Percentiles rank a stretch among this genome's conserved stretches.
Conservation (phyloP, 2,329 filamentous ascomycete genomes). For the Aspergillus arachidicola region DNA sequence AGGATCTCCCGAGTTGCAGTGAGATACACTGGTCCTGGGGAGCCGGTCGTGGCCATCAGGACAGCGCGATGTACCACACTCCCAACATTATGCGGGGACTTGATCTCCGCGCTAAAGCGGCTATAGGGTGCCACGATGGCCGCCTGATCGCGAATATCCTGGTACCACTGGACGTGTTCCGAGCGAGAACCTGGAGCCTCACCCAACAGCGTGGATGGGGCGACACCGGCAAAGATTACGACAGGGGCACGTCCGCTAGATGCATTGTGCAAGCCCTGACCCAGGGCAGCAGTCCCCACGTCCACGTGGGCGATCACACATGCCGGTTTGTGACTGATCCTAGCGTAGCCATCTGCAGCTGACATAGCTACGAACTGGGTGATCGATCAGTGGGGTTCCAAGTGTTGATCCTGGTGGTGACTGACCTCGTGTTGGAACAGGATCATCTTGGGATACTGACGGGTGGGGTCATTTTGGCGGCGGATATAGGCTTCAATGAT, state of each 20-base stretch:
- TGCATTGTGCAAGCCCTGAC: conserved; percentile 16
- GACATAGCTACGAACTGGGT: conserved; percentile 10
- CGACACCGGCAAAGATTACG: conserved; percentile 13
- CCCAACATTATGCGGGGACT: conserved; percentile 79
- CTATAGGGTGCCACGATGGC: conserved; percentile 81
- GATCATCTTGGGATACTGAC: conserved; percentile 14
- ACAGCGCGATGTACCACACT: conserved; percentile 82
- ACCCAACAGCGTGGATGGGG: conserved; percentile 11
- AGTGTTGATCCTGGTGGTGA: background rate
- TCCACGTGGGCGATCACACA: conserved; percentile 18
- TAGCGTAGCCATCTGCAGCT: conserved; percentile 14
- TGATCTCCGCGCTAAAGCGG: conserved; percentile 77
- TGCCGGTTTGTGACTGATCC: conserved; percentile 12
- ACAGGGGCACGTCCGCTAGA: conserved; percentile 16
- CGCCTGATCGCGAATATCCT: conserved; percentile 77
- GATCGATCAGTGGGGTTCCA: background rate
- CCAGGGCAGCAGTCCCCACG: conserved; percentile 15
- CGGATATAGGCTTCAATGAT: conserved; percentile 16
- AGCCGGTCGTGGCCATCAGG: conserved; percentile 74
- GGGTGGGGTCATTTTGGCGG: conserved; percentile 12
- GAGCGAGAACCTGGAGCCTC: conserved; percentile 13
- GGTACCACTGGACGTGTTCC: conserved; percentile 68
- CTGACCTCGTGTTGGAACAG: conserved; percentile 14
- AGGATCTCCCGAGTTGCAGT: conserved; percentile 77
- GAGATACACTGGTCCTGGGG: conserved; percentile 77